Conservation (phyloP, 2,329 filamentous ascomycete genomes). For the Pseudocercospora fijiensis region DNA sequence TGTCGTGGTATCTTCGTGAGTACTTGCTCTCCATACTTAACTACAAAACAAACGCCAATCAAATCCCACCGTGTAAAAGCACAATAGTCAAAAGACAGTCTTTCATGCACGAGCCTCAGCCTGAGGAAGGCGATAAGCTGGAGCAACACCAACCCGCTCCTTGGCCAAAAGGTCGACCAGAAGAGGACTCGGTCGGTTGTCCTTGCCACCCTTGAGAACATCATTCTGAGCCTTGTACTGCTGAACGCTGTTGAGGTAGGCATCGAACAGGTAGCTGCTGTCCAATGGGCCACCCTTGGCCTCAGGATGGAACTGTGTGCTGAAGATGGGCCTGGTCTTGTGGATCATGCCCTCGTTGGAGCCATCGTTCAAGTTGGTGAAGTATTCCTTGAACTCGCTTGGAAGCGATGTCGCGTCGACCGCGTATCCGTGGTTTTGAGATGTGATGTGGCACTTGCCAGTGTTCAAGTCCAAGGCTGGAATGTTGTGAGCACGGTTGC, state of each 20-base stretch:
- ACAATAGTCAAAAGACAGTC: not conserved
- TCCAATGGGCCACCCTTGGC: conserved; percentile 96
- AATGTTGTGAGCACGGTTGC: conserved; percentile 98
- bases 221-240: conserved; percentile 83
- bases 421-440: conserved; percentile 97
- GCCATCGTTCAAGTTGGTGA: conserved; percentile 95
- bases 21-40: not conserved
- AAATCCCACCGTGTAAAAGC: not conserved
- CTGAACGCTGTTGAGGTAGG: conserved; percentile 85
- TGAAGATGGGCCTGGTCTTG: conserved; percentile 94
- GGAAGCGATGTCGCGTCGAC: conserved; percentile 82
- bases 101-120: not conserved
- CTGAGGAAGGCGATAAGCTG: conserved; percentile 23
- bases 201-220: conserved; percentile 68
- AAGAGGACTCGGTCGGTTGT: conserved; percentile 82
- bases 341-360: conserved; percentile 98
- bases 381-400: conserved; percentile 93
- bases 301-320: conserved; percentile 97
- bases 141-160: conserved; percentile 83
- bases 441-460: conserved; percentile 96
- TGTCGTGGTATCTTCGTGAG: conserved; percentile 4
- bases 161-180: conserved; percentile 88
- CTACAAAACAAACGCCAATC: conserved; percentile 4
- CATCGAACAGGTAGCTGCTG: conserved; percentile 93
- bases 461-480: conserved; percentile 91